Base-by-base conservation (phyloP, 805 yeast genomes). In the Yamadazyma sp. region DNA sequence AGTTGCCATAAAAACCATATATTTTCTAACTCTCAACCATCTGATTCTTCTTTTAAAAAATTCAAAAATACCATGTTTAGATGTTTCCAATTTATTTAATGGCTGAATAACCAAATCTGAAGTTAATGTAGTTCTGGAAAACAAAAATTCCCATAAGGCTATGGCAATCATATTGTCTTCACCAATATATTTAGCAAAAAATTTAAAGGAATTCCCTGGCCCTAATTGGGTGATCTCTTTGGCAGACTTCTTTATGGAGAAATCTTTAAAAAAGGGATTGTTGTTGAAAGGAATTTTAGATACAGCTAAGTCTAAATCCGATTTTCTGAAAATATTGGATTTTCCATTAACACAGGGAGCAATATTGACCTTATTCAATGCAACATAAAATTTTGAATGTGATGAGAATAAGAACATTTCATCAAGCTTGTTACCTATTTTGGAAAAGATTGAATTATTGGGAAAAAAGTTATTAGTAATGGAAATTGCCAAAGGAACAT, bases 281-380 rank as follows among this genome's bases (percentile, higher is more conserved):
- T 46, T 38, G 10, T 40, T 33, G 22, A 27, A 14, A 15, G 40
- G 49, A n/a, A 73, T 59, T 43, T 46, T 52, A 12, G 61, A 53
- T 14, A 81, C 86, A 0, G 86, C 75, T 10, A 36, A 38, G 53
- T 82, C 86, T 17, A 86, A 59, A 35, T 75, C 83, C 0, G 85
- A 75, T 29, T 77, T 67, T 14, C 89, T 66, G 56, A 84, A 88
- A 33, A 87, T 47, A 50, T 87, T 87, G 7, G 93, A 83, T 53
- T 88, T 87, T 7, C 96, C 96, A 66, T 84, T 87, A 27, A 87
- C 93, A 58, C 96, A 87, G 0, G 96, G 94, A 0, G 95, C 95
- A 22, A 85, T 58, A 4, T 81, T 75, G 7, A 82, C 61, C 40
- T 78, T 76, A 54, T 87, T 87, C 51, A 87, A 76, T 21, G 86